These are phyloP conservation scores for Globisporangium radiosum DNA, from an alignment of 352 stramenopile species.

Conservation along the genomic window DNA sequence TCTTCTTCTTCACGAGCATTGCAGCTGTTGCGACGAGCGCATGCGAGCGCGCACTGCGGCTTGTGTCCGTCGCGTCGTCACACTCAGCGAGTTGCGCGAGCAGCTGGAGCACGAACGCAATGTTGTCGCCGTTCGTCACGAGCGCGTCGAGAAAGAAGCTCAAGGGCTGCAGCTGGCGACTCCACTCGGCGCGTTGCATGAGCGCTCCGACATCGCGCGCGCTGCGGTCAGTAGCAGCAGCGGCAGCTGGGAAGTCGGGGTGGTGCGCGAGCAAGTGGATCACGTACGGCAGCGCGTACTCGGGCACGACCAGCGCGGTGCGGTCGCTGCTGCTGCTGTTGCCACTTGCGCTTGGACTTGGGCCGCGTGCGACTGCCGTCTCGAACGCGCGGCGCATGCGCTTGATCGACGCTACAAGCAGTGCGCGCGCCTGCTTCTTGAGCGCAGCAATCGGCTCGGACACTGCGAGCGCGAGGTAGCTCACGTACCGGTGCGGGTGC, in stretches of 20 bases:
- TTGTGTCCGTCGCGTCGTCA: conserved; percentile 43
- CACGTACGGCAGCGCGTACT: conserved; percentile 76
- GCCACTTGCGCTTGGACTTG: no score
- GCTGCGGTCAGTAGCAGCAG: conserved; percentile 5
- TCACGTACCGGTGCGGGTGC: conserved; percentile 77
- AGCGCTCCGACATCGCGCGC: conserved; percentile 5
- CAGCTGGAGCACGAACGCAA: conserved; percentile 82
- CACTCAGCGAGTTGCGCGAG: conserved; percentile 68
- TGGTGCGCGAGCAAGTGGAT: conserved; percentile 82
- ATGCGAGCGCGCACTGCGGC: conserved; percentile 38
- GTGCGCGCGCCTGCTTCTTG: conserved; percentile 45
- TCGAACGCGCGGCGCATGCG: conserved; percentile 78
- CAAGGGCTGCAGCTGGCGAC: conserved; percentile 45
- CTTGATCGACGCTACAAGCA: conserved; percentile 54
- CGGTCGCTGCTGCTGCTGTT: not conserved
- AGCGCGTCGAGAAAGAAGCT: conserved; percentile 72
- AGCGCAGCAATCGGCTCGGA: conserved; percentile 38
- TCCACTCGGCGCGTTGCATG: conserved; percentile 35
- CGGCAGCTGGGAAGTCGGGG: conserved; percentile 47
- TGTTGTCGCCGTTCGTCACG: conserved; percentile 74
- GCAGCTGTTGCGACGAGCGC: conserved; percentile 54
- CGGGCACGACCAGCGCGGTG: conserved; percentile 65
- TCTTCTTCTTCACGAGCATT: conserved; percentile 66
- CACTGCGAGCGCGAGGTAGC: conserved; percentile 61
- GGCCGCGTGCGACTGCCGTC: conserved; percentile 22